These are phyloP conservation scores for Dendrocalamus latiflorus DNA, from an alignment of 202 grass and related monocot genomes.

Conservation along the genomic window DNA sequence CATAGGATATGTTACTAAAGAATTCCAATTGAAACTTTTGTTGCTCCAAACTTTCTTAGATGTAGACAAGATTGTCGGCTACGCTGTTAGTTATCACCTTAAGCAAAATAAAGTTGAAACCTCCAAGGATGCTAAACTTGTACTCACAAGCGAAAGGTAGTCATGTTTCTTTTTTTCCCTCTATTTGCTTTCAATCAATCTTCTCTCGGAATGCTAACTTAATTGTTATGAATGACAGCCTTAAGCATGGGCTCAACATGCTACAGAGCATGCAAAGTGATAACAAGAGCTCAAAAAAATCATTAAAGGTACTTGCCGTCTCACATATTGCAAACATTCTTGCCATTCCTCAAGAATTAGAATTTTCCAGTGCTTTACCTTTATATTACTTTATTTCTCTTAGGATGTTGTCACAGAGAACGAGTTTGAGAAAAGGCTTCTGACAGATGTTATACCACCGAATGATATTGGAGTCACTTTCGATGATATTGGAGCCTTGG, in stretches of 20 bases:
- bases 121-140: slow-evolving; percentile 72
- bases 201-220: slow-evolving; percentile 16
- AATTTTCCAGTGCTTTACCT: neutral
- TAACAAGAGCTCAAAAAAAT: slow-evolving; percentile 92
- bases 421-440: slow-evolving; percentile 98
- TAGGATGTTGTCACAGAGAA: slow-evolving; percentile 98
- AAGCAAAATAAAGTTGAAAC: slow-evolving; percentile 62
- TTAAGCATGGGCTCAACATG: slow-evolving; percentile 88
- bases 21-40: slow-evolving; percentile 4
- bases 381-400: slow-evolving; percentile 19
- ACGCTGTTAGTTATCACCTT: slow-evolving; percentile 91
- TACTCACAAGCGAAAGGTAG: slow-evolving; percentile 63
- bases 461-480: slow-evolving; percentile 98
- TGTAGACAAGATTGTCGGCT: slow-evolving; percentile 94
- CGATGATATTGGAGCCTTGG: slow-evolving; percentile 97
- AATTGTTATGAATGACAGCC: slow-evolving; percentile 40
- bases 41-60: slow-evolving; percentile 48
- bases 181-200: slow-evolving; percentile 3
- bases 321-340: slow-evolving; percentile 11
- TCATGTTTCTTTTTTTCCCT: neutral
- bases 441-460: slow-evolving; percentile 92
- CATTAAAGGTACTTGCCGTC: slow-evolving; percentile 62
- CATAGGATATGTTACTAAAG: neutral
- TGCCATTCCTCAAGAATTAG: neutral
- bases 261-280: slow-evolving; percentile 92